Conservation (phyloP, 2,329 filamentous ascomycete genomes). For the Didymella pinodella region DNA sequence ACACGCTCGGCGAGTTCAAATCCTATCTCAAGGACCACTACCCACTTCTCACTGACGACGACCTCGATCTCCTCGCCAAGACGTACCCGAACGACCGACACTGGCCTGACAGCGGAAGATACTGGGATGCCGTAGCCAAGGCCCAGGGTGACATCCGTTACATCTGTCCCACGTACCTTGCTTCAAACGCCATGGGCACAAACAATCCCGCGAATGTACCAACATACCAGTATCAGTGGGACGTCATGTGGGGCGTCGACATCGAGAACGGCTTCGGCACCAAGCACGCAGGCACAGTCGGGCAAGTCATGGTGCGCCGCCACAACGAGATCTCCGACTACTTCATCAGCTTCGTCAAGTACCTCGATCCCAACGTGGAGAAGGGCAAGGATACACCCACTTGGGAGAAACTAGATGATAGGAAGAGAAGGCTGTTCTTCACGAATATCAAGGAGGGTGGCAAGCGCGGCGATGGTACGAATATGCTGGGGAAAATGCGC, state of each 20-base stretch:
- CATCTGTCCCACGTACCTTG: conserved; percentile 45
- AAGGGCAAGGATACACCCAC: conserved; percentile 24
- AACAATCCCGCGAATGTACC: conserved; percentile 37
- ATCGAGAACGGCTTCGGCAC: conserved; percentile 44
- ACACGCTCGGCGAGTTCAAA: conserved; percentile 51
- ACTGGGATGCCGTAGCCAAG: conserved; percentile 46
- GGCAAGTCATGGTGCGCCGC: conserved; percentile 43
- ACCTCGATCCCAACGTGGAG: conserved; percentile 43
- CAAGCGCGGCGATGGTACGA: conserved; percentile 31
- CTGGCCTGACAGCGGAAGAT: conserved; percentile 44
- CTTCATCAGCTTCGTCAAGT: conserved; percentile 46
- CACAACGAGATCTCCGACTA: conserved; percentile 43
- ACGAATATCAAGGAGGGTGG: conserved; percentile 41
- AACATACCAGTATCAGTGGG: conserved; percentile 48
- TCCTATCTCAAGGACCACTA: conserved; percentile 49
- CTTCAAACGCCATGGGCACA: conserved; percentile 42
- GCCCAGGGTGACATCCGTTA: conserved; percentile 48
- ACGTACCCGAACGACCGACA: conserved; percentile 47
- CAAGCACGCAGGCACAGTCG: conserved; percentile 45
- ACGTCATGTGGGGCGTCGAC: conserved; percentile 44
- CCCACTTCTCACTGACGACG: conserved; percentile 62
- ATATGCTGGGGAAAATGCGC: conserved; percentile 34
- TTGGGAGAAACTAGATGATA: conserved; percentile 38
- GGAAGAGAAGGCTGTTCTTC: conserved; percentile 38
- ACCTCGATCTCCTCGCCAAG: conserved; percentile 46